Conservation (phyloP, 106 monocot genomes). For the Allium cepa region DNA sequence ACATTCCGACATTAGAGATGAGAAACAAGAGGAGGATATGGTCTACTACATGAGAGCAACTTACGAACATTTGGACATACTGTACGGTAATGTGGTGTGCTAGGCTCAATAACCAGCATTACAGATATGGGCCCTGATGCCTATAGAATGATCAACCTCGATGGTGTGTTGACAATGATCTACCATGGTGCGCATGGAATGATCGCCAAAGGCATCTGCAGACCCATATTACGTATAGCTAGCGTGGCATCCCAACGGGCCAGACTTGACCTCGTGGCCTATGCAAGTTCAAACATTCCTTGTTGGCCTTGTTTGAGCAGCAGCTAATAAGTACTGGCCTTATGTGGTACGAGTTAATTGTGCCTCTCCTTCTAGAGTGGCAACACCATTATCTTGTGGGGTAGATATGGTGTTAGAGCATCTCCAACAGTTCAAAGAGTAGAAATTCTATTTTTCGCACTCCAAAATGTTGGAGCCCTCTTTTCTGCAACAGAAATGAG, state of each 20-base stretch:
- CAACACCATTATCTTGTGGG: constrained; percentile 13
- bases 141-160: constrained; percentile 23
- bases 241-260: too few relatives aligned
- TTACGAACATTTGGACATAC: constrained; percentile 23
- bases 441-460: too few relatives aligned
- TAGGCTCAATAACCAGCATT: neutral
- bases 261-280: too few relatives aligned
- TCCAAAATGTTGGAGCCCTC: too few relatives aligned
- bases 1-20: constrained; percentile 27
- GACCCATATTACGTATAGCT: constrained; percentile 31
- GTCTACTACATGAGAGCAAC: constrained; percentile 8
- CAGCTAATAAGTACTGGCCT: constrained; percentile 29
- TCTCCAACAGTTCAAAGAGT: too few relatives aligned
- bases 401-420: too few relatives aligned
- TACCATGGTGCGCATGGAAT: constrained; percentile 35
- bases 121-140: constrained; percentile 4
- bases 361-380: constrained; percentile 28
- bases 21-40: constrained; percentile 4
- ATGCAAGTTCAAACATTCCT: too few relatives aligned
- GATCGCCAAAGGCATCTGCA: constrained; percentile 8
- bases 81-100: constrained; percentile 23
- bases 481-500: too few relatives aligned
- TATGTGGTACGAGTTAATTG: constrained; percentile 35
- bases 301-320: too few relatives aligned
- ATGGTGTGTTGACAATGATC: constrained; percentile 16